These are phyloP conservation scores for Leucogyrophana mollusca DNA, from an alignment of 768 basidiomycete genomes.

Conservation along the genomic window DNA sequence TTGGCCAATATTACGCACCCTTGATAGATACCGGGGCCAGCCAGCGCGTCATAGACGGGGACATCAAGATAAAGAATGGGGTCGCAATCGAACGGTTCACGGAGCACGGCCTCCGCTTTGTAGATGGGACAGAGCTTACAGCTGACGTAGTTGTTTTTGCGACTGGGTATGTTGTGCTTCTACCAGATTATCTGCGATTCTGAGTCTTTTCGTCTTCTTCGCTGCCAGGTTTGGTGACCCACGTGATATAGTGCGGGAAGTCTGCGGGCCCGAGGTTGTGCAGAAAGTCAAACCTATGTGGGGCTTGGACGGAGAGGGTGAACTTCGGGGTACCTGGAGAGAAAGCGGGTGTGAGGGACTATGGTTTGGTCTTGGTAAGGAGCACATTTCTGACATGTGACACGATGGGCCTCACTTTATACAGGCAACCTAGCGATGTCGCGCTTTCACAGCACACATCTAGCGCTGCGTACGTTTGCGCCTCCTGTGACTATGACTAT, in stretches of 20 bases:
- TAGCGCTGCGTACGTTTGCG: constrained; percentile 24
- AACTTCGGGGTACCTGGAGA: constrained; percentile 44
- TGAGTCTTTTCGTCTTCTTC: neutral
- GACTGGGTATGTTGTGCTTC: constrained; percentile 25
- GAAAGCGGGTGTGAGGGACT: constrained; percentile 34
- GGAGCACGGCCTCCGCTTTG: constrained; percentile 23
- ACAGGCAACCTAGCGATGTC: constrained; percentile 20
- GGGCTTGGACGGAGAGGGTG: constrained; percentile 67
- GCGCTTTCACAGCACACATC: constrained; percentile 27
- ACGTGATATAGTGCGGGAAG: constrained; percentile 33
- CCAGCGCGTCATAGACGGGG: constrained; percentile 44
- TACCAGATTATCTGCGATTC: neutral
- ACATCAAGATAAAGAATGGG: constrained; percentile 50
- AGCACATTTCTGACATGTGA: neutral
- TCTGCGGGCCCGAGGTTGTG: constrained; percentile 48
- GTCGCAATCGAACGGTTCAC: constrained; percentile 25
- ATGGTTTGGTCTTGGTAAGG: constrained; percentile 26
- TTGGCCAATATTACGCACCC: neutral
- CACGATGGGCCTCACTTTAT: neutral
- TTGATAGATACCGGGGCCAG: constrained; percentile 39
- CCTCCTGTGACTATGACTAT: neutral
- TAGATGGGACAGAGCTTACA: constrained; percentile 22
- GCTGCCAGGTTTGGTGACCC: constrained; percentile 44
- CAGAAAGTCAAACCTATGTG: constrained; percentile 52
- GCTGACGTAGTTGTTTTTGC: constrained; percentile 33